phyloP scores from a whole-genome alignment of 2,329 filamentous ascomycete species.

The Fusarium sp. region DNA sequence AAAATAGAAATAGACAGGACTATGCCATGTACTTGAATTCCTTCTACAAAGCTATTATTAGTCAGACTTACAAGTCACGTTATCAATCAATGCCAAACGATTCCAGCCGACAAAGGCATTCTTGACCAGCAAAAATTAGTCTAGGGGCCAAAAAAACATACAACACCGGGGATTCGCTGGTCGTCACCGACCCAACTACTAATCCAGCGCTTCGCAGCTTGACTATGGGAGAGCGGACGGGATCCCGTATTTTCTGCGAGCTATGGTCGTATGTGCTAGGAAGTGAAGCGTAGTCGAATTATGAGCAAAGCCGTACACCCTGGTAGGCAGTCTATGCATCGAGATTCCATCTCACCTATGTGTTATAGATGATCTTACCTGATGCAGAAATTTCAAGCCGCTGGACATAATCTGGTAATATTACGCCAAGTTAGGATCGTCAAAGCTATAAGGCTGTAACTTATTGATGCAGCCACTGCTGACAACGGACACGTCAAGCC shows the following conservation, averaged over 20 bases:
- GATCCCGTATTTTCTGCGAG: conserved; percentile 17
- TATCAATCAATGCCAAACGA: too few species aligned
- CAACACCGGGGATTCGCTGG: conserved; percentile 22
- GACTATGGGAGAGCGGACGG: conserved; percentile 20
- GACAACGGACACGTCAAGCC: background rate
- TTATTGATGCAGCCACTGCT: background rate
- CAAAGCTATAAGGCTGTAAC: background rate
- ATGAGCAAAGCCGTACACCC: background rate
- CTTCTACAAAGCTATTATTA: background rate
- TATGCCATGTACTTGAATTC: too few species aligned
- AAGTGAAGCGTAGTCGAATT: accelerated
- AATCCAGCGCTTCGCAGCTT: conserved; percentile 17
- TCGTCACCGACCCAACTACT: conserved; percentile 21
- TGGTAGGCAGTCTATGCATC: too few species aligned
- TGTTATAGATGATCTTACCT: too few species aligned
- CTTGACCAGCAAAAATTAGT: background rate
- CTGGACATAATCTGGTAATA: background rate
- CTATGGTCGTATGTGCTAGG: conserved; percentile 6
- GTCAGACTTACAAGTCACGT: background rate
- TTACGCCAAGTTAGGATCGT: background rate
- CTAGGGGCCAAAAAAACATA: background rate
- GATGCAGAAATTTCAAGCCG: too few species aligned
- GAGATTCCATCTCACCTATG: too few species aligned
- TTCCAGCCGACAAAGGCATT: too few species aligned
- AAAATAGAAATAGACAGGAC: too few species aligned